phyloP scores from a whole-genome alignment of 2,329 filamentous ascomycete genomes.

The Helotiales sp. region DNA sequence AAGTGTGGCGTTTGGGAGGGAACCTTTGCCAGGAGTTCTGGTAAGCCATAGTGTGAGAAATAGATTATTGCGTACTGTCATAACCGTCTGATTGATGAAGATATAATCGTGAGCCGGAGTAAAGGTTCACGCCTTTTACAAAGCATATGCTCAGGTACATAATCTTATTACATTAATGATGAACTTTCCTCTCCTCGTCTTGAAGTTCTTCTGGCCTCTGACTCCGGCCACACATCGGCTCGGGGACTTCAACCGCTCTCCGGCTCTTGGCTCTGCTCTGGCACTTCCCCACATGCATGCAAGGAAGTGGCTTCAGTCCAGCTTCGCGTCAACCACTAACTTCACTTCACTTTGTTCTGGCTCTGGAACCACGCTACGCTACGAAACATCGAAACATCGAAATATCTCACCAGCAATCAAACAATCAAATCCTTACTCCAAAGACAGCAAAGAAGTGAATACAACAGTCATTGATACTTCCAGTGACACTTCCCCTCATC shows the following conservation, averaged over 20 bases:
- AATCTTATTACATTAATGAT: no score
- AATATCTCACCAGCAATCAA: background rate
- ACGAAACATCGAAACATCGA: no score
- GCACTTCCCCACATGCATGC: constrained; percentile 11
- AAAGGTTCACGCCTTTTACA: no score
- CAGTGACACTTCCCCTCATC: background rate
- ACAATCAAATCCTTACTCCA: background rate
- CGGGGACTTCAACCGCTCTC: background rate
- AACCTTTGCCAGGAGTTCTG: constrained; percentile 14
- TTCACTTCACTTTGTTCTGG: background rate
- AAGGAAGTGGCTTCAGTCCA: background rate
- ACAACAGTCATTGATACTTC: background rate
- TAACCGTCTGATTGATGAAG: no score
- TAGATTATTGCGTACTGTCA: constrained; percentile 4
- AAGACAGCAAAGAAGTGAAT: background rate
- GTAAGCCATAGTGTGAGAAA: constrained; percentile 10
- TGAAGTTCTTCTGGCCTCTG: no score
- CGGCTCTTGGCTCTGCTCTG: constrained; percentile 6
- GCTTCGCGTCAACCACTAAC: constrained; percentile 1
- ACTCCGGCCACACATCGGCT: background rate
- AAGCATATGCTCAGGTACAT: no score
- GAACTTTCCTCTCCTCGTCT: no score
- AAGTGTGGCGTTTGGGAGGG: constrained; percentile 24
- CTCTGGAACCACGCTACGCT: background rate
- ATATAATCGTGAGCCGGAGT: background rate